A percentile compares a stretch with the other conserved stretches of the same genome.
Evolutionary conservation across 202 grass and related monocot species (phyloP).

Genomic region (Brachypodium distachyon): DNA sequence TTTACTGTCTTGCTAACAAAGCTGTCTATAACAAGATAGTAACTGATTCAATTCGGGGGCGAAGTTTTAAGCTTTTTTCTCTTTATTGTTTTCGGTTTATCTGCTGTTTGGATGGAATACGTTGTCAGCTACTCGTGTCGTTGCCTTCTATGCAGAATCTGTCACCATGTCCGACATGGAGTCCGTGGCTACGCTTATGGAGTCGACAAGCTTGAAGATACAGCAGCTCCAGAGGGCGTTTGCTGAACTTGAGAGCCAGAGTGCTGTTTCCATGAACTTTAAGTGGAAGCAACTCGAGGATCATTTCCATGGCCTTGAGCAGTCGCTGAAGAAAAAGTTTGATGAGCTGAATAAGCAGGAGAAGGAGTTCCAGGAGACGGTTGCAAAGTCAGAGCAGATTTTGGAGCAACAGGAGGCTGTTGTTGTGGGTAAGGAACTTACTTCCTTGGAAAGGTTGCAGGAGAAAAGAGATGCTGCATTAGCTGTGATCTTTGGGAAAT

Average conservation of each 20-base stretch:
- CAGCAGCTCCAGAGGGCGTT: conserved; percentile 77
- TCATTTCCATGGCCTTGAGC: conserved; percentile 86
- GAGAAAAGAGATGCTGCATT: conserved; percentile 74
- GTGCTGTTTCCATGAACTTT: conserved; percentile 64
- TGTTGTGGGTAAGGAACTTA: conserved; percentile 75
- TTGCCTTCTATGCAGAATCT: not conserved
- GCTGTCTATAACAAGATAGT: not conserved
- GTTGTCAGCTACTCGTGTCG: not conserved
- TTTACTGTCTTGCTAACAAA: not conserved
- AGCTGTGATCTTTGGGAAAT: conserved; percentile 71
- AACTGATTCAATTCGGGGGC: not conserved
- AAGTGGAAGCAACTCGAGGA: conserved; percentile 98
- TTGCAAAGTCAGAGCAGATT: conserved; percentile 47
- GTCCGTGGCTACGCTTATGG: conserved; percentile 69
- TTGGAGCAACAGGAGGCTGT: conserved; percentile 59
- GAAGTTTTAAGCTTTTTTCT: not conserved
- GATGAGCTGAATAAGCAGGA: conserved; percentile 74
- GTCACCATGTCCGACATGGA: conserved; percentile 48
- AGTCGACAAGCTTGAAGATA: conserved; percentile 76
- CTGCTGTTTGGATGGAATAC: not conserved
- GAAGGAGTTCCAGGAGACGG: conserved; percentile 46
- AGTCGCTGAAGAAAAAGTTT: conserved; percentile 72
- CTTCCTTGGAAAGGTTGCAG: conserved; percentile 76
- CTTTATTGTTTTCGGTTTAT: not conserved
- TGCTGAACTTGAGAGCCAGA: conserved; percentile 71